Base-by-base conservation (phyloP, 1,284 basidiomycete genomes). In the Heimioporus punctisporus region DNA sequence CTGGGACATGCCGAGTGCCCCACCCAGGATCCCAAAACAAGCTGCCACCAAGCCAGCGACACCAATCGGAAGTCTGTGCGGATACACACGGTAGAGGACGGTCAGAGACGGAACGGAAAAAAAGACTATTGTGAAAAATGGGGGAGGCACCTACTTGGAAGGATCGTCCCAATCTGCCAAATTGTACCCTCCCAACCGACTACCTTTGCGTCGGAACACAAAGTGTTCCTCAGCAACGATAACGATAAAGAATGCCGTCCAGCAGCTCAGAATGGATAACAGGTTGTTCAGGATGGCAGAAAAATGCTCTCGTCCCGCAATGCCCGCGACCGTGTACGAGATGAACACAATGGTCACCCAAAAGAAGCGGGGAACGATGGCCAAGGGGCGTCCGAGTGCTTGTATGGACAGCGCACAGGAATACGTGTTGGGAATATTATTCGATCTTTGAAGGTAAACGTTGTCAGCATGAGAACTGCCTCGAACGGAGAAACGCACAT, bases 301-400 rank as follows among this genome's bases (percentile, higher is more conserved):
- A 65, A 89, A 86, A 63, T 84, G 81, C 54, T 82, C 77, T 42
- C 84, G 78, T 4, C 86, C 86, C 4, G 79, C 83, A 46, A 88
- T 79, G 19, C 84, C 83, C 0, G 85, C 80, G 39, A 85, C 74
- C 25, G 86, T 83, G 67, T 85, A 83, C 46, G 77, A 70, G 19
- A 77, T 66, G 59, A 82, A 82, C 15, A 79, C 75, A 25, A 86
- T 55, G 44, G 85, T 57, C 6, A 83, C 82, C 78, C 83, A 87
- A 57, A 85, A 59, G 57, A 85, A 82, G 34, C 86, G 77, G 0
- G 86, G 87, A 11, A 89, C 65, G 48, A 77, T 69, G 23, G 80
- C 76, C 60, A 86, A 80, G 0, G 76, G 73, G 2, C 82, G 82
- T 30, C 79, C 76, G 17, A 86, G 74, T 0, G 80, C 72, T 62